Evolutionary conservation across 2,329 filamentous ascomycete genomes (phyloP), one percentile per base, ranked within the genome.

Genomic region (Sclerotinia glacialis): DNA sequence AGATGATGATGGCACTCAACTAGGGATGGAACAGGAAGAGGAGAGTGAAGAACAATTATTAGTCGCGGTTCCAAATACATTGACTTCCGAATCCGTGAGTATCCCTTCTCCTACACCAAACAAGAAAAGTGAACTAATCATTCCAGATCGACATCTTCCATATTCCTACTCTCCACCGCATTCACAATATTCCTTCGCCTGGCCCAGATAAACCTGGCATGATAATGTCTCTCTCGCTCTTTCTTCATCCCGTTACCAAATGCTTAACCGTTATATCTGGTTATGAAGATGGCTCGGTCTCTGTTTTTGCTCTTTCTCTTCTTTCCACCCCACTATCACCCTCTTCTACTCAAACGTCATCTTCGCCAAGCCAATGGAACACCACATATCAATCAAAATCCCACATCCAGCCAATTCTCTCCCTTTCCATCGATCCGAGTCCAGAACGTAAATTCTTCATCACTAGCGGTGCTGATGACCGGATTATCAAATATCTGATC

Each of bases 241-340:
- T 90, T 67, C 79, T 84, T 68, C 77, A 80, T 5, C 49, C 76
- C 2, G 66, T 69, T 7, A 71, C 79, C 46, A 78, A 76, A 18
- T 76, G 77, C 23, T 78, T 94, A 1, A 85, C 87, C 6, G 80
- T 97, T 8, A 78, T 90, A 12, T 87, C 89, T 2, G 94, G 90
- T 14, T 97, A 95, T 76, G 95, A 99, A 78, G 92, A 91, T 73
- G 95, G 95, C 1, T 83, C 89, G 64, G 87, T 86, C 1, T 86
- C 88, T 64, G 85, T 92, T 0, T 86, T 89, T 70, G 60, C 72
- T n/a, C 60, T 72, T 16, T n/a, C 3, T 40, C 12, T 37, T 18
- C 26, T 37, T 9, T 1, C 18, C 3, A 52, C 65, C 1, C 23
- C 49, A 64, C 23, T 14, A 8, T 23, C 63, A 12, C 23, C 34